Evolutionary conservation across 2,329 filamentous ascomycete genomes (phyloP).

Genomic region (Thermochaetoides dissita): DNA sequence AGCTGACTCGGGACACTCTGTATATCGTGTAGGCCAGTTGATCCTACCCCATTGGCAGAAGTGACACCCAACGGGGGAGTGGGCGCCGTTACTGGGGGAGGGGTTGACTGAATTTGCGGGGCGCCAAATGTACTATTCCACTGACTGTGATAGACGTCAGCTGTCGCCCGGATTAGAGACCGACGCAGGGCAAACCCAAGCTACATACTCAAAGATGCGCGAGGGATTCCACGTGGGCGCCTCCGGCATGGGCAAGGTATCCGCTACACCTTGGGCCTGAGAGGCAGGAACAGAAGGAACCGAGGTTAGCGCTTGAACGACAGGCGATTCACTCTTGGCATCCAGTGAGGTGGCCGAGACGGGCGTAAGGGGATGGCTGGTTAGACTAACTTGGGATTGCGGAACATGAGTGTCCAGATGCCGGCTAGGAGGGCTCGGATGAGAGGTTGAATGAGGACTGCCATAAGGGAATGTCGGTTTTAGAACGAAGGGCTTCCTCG

Average conservation of each 20-base stretch:
- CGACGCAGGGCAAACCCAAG: neutral
- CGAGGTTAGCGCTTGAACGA: conserved; percentile 58
- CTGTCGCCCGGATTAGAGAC: conserved; percentile 10
- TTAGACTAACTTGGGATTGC: conserved; percentile 51
- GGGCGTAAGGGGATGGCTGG: conserved; percentile 61
- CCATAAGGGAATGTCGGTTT: conserved; percentile 80
- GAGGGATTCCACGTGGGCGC: conserved; percentile 68
- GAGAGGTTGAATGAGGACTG: conserved; percentile 53
- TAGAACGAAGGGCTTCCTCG: conserved; percentile 71
- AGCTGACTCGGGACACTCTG: conserved; percentile 32
- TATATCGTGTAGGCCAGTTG: conserved; percentile 39
- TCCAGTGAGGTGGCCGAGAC: conserved; percentile 60
- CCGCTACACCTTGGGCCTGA: conserved; percentile 36
- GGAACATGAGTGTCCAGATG: conserved; percentile 38
- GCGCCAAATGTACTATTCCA: conserved; percentile 92
- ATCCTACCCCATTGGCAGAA: conserved; percentile 39
- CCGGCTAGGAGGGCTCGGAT: conserved; percentile 48
- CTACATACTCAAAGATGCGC: conserved; percentile 74
- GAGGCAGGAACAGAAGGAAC: conserved; percentile 46
- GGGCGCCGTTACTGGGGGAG: conserved; percentile 28
- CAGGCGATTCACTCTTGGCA: conserved; percentile 58
- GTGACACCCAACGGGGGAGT: conserved; percentile 39
- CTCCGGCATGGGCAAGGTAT: conserved; percentile 47
- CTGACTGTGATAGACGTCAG: conserved; percentile 44
- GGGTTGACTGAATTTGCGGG: conserved; percentile 35